Base-by-base conservation (phyloP, 2,329 filamentous ascomycete genomes). In the Fusarium pininemorale region DNA sequence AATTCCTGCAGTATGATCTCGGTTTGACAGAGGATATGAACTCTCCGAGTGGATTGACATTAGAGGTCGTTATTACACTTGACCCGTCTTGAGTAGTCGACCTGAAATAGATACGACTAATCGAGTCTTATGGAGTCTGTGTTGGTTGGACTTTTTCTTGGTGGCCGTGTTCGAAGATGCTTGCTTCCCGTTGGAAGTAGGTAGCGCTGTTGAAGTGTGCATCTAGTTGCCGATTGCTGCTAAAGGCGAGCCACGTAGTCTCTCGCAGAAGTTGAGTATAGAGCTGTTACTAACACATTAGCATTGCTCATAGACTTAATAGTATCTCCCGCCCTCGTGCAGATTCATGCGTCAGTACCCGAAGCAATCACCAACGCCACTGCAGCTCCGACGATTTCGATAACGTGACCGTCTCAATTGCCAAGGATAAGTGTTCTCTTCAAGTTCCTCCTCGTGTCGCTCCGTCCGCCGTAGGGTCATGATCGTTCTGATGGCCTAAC, bases 381-480 rank as follows among this genome's bases (percentile, higher is more conserved):
- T 16, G 11, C 41, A 44, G 15, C n/a, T 18, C n/a, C 15, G 6
- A 16, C 15, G 5, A 5, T 18, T 12, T 1, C 0, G 10, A 16
- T 7, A 44, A 18, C 32, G 0, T 35, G 32, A 35, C 32, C 32
- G 32, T 35, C 32, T 35, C 32, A 35, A 35, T 35, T 35, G 32
- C 32, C 14, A 35, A 7, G 32, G 32, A 14, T 35, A 15, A 15
- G 13, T 16, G 15, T 7, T 11, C 6, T 24, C 12, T 24, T 16
- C 2, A n/a, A 7, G 10, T 3, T 0, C 15, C n/a, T 12, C 2
- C n/a, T 18, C 4, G 0, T 4, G 3, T 7, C n/a, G 4, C 14
- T 11, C 10, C 32, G 32, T 35, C 32, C 14, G 6, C 32, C 32
- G 14, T 1, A 1, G 32, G 6, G 14, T 15, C 14, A 15, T 14